Evolutionary conservation across 78 protist species (phyloP).

Genomic region (Monosiga brevicollis): DNA sequence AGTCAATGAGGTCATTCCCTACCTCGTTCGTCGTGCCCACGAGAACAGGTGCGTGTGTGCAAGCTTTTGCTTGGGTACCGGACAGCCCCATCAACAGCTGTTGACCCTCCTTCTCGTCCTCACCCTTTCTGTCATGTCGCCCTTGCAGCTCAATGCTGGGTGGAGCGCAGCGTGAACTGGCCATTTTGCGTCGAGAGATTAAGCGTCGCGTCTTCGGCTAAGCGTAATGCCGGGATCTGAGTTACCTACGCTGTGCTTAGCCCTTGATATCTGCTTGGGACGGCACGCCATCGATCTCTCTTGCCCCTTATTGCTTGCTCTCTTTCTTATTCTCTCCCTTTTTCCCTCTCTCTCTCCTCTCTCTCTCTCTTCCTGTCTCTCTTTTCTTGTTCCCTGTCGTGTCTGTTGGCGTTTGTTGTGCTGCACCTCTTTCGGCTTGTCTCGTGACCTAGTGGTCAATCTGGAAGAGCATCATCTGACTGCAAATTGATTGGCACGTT

Average conservation of each 20-base stretch:
- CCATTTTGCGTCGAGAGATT: background rate
- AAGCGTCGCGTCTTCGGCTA: background rate
- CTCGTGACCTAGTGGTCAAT: no score
- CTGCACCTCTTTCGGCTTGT: no score
- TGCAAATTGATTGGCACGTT: no score
- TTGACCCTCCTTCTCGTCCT: background rate
- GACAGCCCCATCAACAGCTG: background rate
- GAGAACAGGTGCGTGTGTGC: constrained; percentile 36
- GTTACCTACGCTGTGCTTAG: no score
- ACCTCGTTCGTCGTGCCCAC: constrained; percentile 52
- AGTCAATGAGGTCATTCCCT: constrained; percentile 57
- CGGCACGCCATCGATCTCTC: background rate
- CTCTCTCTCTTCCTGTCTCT: no score
- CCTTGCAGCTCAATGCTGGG: background rate
- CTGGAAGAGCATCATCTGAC: no score
- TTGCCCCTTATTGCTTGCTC: background rate
- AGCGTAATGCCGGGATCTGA: no score
- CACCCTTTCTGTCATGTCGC: background rate
- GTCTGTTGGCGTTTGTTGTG: no score
- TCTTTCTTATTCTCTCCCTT: background rate
- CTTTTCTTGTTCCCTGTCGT: no score
- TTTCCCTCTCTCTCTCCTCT: no score
- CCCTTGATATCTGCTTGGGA: background rate
- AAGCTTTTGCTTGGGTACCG: background rate
- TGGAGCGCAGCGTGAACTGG: background rate